Base-by-base conservation (phyloP, 345 rosid genomes). In the Clarkia xantiana region DNA sequence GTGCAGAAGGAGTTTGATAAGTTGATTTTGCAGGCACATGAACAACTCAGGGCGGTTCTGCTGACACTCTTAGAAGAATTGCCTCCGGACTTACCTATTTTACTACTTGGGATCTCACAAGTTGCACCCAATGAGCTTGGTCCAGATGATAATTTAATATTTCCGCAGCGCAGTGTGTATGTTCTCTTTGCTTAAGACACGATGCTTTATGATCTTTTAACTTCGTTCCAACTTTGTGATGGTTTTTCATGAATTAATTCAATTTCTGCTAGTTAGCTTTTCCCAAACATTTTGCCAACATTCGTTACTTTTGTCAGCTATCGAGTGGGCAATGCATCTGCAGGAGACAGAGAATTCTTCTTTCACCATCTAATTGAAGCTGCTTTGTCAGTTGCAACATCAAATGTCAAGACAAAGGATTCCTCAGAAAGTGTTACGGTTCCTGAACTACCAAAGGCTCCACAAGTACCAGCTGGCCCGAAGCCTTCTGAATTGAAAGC, bases 401-500 rank as follows among this genome's bases (percentile, higher is more conserved):
- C 78, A 62, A 86, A 81, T 53, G 71, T 72, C 47, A 47, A 50
- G 50, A 64, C 65, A 47, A 71, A 66, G 64, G 83, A 68, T 42
- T 54, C 68, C 44, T 74, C 51, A 55, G 71, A 75, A 58, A 56
- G 72, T 23, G 56, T 52, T 47, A 47, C 81, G 60, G 73, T 65
- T 64, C 72, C 81, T 59, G 96, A 91, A 47, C 93, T 87, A 65
- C 84, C 95, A 49, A 84, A 77, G 75, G 90, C 77, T 56, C 77
- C 79, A 46, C 87, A 81, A 67, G 82, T 75, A 42, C 78, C 74
- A 23, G 71, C 78, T 65, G 94, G 96, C 52, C 99, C 95, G 13
- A 91, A 86, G 76, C 79, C 80, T 14, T 86, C 96, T 44, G 96
- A 91, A 68, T 54, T 91, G 59, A 87, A 80, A 65, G 94, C 99